Conservation (phyloP, 805 yeast genomes). For the Candida railenensis region DNA sequence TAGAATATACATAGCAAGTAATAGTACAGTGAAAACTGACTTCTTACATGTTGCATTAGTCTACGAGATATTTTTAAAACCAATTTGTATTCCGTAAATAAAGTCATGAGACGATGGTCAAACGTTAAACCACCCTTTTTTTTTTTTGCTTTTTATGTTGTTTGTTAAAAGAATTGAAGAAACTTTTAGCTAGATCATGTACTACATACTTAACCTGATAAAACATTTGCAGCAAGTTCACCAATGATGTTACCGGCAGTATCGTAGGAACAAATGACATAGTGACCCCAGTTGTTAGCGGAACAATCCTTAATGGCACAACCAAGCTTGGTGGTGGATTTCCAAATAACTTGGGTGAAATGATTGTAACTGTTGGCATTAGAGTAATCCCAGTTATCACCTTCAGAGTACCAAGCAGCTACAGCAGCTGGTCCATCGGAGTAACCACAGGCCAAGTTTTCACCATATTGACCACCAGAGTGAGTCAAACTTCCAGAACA, state of each 20-base stretch:
- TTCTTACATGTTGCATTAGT: no score
- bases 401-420: constrained; percentile 42
- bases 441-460: constrained; percentile 41
- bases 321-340: constrained; percentile 57
- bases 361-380: constrained; percentile 49
- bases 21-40: no score
- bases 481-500: constrained; percentile 41
- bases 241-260: constrained; percentile 73
- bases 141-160: background rate
- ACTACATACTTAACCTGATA: no score
- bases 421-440: constrained; percentile 29
- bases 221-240: constrained; percentile 35
- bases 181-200: no score
- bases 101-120: background rate
- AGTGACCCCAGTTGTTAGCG: constrained; percentile 45
- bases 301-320: constrained; percentile 69
- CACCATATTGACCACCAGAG: constrained; percentile 41
- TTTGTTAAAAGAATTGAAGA: no score
- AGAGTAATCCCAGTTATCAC: constrained; percentile 24
- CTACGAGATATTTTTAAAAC: background rate
- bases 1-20: no score
- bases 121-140: background rate
- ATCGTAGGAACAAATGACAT: constrained; percentile 71
- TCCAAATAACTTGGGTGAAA: constrained; percentile 83
- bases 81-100: background rate